Conservation (phyloP, 2,329 filamentous ascomycete species). For the Fusarium stilboides region DNA sequence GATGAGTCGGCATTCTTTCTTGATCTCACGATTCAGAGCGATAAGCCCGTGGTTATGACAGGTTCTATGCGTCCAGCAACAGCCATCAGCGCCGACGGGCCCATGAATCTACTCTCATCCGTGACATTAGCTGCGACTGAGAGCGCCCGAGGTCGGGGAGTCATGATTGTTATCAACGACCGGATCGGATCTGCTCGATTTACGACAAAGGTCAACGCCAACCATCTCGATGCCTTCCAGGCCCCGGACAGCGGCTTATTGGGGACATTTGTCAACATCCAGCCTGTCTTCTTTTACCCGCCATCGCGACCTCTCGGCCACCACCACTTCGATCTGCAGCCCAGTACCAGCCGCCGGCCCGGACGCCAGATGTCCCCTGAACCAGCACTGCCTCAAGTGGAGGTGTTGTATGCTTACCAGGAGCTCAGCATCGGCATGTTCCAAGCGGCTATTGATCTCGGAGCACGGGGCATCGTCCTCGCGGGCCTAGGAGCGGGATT, state of each 20-base stretch:
- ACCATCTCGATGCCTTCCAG: constrained; percentile 74
- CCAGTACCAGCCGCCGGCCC: constrained; percentile 25
- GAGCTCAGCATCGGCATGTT: constrained; percentile 65
- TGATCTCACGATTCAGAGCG: constrained; percentile 68
- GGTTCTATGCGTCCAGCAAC: constrained; percentile 76
- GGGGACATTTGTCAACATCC: constrained; percentile 70
- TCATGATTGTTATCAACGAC: constrained; percentile 74
- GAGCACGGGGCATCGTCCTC: constrained; percentile 69
- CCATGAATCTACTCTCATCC: constrained; percentile 73
- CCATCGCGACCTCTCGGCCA: constrained; percentile 65
- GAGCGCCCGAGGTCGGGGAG: constrained; percentile 64
- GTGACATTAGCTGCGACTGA: constrained; percentile 68
- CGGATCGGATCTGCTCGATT: constrained; percentile 71
- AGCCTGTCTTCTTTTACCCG: constrained; percentile 73
- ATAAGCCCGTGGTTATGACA: constrained; percentile 72
- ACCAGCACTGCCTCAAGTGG: constrained; percentile 65
- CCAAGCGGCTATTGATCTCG: constrained; percentile 62
- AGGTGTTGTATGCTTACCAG: constrained; percentile 70
- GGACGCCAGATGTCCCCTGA: constrained; percentile 22
- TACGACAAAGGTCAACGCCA: constrained; percentile 74
- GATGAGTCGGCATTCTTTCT: constrained; percentile 77
- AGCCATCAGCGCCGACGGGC: constrained; percentile 74
- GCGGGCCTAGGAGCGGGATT: constrained; percentile 70
- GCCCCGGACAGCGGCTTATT: constrained; percentile 70
- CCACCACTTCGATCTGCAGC: constrained; percentile 58